Evolutionary conservation across 1,284 basidiomycete species (phyloP).

Genomic region (Ceratobasidium sp.): DNA sequence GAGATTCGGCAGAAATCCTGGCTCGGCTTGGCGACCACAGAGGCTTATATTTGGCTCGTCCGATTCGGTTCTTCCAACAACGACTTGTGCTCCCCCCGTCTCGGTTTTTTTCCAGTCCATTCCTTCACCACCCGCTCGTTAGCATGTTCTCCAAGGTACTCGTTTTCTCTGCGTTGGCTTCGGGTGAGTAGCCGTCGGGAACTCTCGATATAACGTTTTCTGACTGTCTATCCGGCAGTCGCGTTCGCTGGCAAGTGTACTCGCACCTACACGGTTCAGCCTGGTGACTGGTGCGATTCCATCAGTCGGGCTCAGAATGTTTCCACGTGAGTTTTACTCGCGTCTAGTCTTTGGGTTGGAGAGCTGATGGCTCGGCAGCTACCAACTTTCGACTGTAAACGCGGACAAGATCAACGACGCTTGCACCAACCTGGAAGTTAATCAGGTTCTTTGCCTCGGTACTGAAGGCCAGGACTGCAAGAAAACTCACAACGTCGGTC

Average conservation of each 20-base stretch:
- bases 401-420: constrained; percentile 54
- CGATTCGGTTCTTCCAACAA: background rate
- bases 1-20: constrained; percentile 12
- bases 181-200: constrained; percentile 14
- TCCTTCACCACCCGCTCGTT: constrained; percentile 1
- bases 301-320: constrained; percentile 70
- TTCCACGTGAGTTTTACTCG: constrained; percentile 63
- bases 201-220: background rate
- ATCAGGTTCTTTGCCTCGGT: constrained; percentile 60
- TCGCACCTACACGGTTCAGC: constrained; percentile 65
- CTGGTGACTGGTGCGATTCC: constrained; percentile 69
- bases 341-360: background rate
- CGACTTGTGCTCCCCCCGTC: background rate
- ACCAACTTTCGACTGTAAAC: constrained; percentile 73
- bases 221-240: constrained; percentile 48
- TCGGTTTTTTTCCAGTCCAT: background rate
- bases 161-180: constrained; percentile 24
- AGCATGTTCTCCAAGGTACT: constrained; percentile 23
- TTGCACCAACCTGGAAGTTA: constrained; percentile 66
- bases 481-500: constrained; percentile 57
- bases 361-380: constrained; percentile 54
- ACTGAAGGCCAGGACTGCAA: constrained; percentile 58
- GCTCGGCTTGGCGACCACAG: background rate
- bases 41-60: constrained; percentile 15
- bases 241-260: constrained; percentile 60